Conservation (phyloP, 2,329 filamentous ascomycete genomes). For the Tricladium varicosporioides region DNA sequence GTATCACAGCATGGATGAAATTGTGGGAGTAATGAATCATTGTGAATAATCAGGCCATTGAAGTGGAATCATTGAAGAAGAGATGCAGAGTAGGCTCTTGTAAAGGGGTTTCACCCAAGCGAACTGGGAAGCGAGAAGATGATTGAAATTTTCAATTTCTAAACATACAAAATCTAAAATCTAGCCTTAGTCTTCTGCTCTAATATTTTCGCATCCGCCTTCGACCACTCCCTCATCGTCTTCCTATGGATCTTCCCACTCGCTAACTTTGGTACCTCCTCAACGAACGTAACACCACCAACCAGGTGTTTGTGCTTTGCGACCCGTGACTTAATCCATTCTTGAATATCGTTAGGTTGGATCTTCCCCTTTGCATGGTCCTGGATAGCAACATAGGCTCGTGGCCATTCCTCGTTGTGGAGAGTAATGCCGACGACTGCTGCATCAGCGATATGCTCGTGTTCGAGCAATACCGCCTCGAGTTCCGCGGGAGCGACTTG, state of each 20-base stretch:
- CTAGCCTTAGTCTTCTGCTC: constrained; percentile 18
- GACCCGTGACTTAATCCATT: constrained; percentile 39
- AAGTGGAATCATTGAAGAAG: too few relatives aligned
- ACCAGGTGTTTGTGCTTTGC: constrained; percentile 48
- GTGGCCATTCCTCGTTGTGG: constrained; percentile 40
- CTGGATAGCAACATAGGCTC: constrained; percentile 44
- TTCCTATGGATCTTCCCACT: constrained; percentile 46
- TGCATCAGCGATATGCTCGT: constrained; percentile 51
- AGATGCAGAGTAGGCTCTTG: too few relatives aligned
- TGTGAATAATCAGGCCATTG: too few relatives aligned
- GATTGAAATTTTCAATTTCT: not conserved
- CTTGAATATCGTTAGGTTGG: constrained; percentile 46
- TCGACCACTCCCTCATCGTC: constrained; percentile 31
- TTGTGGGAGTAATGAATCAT: too few relatives aligned
- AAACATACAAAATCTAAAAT: constrained; percentile 9
- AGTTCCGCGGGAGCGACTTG: constrained; percentile 61
- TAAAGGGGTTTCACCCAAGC: not conserved
- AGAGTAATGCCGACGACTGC: constrained; percentile 51
- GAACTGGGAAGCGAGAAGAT: not conserved
- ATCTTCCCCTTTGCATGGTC: constrained; percentile 34
- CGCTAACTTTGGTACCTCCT: constrained; percentile 46
- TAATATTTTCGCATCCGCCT: constrained; percentile 45
- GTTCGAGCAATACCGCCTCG: constrained; percentile 49
- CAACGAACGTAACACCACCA: constrained; percentile 47
- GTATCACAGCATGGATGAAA: too few relatives aligned